Evolutionary conservation across 148 eudicot species (phyloP).

Genomic region (Fagopyrum esculentum): DNA sequence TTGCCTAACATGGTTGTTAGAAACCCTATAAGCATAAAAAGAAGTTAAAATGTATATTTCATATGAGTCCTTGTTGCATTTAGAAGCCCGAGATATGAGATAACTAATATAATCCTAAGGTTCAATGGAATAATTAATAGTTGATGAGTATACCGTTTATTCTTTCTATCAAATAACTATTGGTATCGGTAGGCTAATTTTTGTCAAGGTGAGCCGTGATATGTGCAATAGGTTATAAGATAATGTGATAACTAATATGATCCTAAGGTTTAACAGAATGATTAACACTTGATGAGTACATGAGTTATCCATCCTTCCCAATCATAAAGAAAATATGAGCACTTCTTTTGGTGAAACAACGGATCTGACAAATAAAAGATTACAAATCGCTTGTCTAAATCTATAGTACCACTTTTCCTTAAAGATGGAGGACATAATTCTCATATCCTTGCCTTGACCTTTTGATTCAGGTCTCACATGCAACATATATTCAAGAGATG

Average conservation of each 20-base stretch:
- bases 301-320: not conserved
- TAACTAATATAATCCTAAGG: no score
- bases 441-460: constrained; percentile 3
- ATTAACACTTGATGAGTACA: not conserved
- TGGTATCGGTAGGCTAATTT: no score
- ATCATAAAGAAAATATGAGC: not conserved
- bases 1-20: no score
- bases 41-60: no score
- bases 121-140: no score
- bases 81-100: no score
- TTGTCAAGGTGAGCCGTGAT: no score
- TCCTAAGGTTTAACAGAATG: not conserved
- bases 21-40: no score
- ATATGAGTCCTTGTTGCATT: no score
- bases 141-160: no score
- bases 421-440: not conserved
- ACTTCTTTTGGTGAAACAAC: not conserved
- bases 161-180: no score
- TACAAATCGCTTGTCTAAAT: not conserved
- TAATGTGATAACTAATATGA: not conserved
- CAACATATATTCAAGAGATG: constrained; percentile 68
- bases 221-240: no score
- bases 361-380: not conserved
- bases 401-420: not conserved
- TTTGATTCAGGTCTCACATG: constrained; percentile 73